Conservation (phyloP, 768 basidiomycete species). For the Exidia glandulosa region DNA sequence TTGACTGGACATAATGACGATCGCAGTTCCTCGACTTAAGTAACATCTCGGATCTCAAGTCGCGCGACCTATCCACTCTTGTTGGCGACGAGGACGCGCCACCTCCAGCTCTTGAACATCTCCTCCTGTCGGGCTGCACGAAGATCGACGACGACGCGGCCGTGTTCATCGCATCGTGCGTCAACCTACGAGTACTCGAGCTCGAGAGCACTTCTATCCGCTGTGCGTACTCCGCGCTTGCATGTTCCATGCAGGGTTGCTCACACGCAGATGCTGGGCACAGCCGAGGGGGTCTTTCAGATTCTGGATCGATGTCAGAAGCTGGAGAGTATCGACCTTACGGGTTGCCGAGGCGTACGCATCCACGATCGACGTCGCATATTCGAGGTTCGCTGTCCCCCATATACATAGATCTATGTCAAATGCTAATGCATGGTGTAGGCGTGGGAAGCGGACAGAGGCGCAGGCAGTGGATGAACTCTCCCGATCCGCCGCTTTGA, state of each 20-base stretch:
- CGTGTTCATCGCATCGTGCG: constrained; percentile 41
- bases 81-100: constrained; percentile 20
- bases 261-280: neutral
- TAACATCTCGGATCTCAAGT: constrained; percentile 37
- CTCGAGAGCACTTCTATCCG: constrained; percentile 51
- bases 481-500: too few relatives aligned
- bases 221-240: constrained; percentile 31
- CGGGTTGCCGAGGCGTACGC: constrained; percentile 52
- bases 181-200: constrained; percentile 34
- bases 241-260: neutral
- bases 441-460: too few relatives aligned
- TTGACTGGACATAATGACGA: constrained; percentile 2
- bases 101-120: constrained; percentile 30
- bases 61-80: constrained; percentile 40
- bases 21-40: constrained; percentile 48
- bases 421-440: too few relatives aligned
- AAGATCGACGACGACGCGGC: constrained; percentile 47
- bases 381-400: constrained; percentile 56
- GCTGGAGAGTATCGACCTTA: constrained; percentile 48
- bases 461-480: too few relatives aligned
- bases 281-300: constrained; percentile 43
- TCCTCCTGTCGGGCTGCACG: constrained; percentile 52
- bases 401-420: too few relatives aligned
- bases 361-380: constrained; percentile 51
- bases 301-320: constrained; percentile 47